Evolutionary conservation across 2,329 filamentous ascomycete genomes (phyloP).

Genomic region (Colletotrichum sp.): DNA sequence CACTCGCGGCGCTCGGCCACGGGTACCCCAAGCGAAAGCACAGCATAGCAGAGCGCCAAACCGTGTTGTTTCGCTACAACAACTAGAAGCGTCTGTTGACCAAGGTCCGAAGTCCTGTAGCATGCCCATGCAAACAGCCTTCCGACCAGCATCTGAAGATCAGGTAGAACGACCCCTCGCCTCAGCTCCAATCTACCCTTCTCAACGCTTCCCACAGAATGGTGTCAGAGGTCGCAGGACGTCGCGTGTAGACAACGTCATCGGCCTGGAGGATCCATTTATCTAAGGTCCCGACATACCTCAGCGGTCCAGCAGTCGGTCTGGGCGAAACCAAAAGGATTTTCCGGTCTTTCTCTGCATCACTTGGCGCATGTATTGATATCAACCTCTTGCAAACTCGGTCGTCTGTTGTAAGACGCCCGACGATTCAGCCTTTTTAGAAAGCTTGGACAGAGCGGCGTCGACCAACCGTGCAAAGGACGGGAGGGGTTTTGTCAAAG

Average conservation of each 20-base stretch:
- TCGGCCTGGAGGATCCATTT: constrained; percentile 16
- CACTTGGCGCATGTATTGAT: constrained; percentile 5
- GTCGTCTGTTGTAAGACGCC: not conserved
- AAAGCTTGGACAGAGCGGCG: constrained; percentile 12
- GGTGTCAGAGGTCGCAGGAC: not conserved
- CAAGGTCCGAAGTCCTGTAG: not conserved
- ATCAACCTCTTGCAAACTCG: not conserved
- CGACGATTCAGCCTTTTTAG: not conserved
- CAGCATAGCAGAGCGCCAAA: not conserved
- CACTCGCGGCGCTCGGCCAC: not conserved
- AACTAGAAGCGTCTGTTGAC: not conserved
- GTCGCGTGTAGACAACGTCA: not conserved
- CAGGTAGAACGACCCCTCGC: constrained; percentile 1
- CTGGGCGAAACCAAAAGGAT: not conserved
- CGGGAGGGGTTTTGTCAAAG: not conserved
- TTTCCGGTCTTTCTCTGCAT: constrained; percentile 11
- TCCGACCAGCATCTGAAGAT: not conserved
- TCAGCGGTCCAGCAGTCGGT: not conserved
- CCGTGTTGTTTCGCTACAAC: not conserved
- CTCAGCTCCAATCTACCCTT: constrained; percentile 7
- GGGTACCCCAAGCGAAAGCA: not conserved
- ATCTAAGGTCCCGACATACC: not conserved
- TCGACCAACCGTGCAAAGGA: not conserved
- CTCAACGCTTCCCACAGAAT: not conserved
- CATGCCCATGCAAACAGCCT: constrained; percentile 5